Conservation (phyloP, 495 filamentous ascomycete genomes). For the Viridothelium virens region DNA sequence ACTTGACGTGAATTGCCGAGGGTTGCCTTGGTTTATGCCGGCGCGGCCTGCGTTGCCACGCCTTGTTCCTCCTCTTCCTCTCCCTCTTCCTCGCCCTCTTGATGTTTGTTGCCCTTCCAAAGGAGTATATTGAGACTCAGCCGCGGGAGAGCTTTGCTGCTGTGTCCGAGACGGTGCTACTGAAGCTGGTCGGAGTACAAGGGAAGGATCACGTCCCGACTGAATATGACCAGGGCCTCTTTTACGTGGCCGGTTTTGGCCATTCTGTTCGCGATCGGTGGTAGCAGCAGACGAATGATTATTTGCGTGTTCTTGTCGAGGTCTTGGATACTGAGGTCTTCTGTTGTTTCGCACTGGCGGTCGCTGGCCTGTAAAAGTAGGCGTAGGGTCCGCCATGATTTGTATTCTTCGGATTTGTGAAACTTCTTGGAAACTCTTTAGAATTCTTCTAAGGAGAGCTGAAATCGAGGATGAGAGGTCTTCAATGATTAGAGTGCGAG, state of each 20-base stretch:
- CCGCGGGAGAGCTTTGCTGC: neutral
- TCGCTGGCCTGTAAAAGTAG: neutral
- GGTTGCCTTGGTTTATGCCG: slow-evolving; percentile 12
- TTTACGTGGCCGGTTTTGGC: neutral
- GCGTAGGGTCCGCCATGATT: neutral
- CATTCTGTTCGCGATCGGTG: neutral
- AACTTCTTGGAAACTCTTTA: no score
- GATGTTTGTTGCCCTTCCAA: neutral
- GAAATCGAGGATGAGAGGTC: no score
- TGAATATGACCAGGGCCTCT: neutral
- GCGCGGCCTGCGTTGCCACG: neutral
- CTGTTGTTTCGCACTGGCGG: neutral
- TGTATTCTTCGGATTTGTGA: no score
- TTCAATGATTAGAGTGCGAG: no score
- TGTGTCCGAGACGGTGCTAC: neutral
- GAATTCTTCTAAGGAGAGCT: no score
- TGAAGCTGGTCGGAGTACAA: neutral
- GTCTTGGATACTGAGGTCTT: neutral
- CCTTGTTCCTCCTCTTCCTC: slow-evolving; percentile 13
- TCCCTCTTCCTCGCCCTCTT: slow-evolving; percentile 5
- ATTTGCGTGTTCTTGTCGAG: neutral
- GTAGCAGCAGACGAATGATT: neutral
- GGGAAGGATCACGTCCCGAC: neutral
- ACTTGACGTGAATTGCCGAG: slow-evolving; percentile 14
- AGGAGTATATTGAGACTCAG: neutral